Evolutionary conservation across 352 stramenopile species (phyloP).

Genomic region (Phytophthora fragariaefolia): DNA sequence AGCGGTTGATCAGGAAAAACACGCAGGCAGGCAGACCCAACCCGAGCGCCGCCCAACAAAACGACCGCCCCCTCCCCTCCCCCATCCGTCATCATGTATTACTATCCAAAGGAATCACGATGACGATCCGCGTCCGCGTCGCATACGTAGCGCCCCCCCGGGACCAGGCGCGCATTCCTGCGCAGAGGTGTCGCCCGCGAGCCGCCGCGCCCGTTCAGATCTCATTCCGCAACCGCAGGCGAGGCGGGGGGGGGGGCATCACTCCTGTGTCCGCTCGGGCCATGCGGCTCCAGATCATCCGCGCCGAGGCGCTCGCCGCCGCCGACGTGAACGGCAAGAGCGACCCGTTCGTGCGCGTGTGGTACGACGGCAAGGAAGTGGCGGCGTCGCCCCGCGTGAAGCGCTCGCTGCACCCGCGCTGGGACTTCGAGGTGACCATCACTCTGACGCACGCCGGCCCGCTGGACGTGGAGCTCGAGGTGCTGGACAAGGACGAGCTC

Average conservation of each 20-base stretch:
- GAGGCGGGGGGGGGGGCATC: no score
- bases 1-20: slow-evolving; percentile 1
- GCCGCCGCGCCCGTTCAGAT: slow-evolving; percentile 20
- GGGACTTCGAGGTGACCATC: slow-evolving; percentile 71
- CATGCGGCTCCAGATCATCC: slow-evolving; percentile 80
- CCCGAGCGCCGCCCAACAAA: background rate
- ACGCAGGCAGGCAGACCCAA: slow-evolving; percentile 1
- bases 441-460: slow-evolving; percentile 57
- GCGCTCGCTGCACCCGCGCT: slow-evolving; percentile 74
- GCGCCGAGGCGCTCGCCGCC: slow-evolving; percentile 73
- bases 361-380: slow-evolving; percentile 82
- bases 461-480: slow-evolving; percentile 78
- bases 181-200: background rate
- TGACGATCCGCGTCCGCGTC: no score
- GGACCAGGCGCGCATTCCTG: no score
- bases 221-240: slow-evolving; percentile 19
- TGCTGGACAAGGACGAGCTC: slow-evolving; percentile 78
- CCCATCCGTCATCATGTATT: background rate
- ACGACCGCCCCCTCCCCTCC: background rate
- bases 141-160: no score
- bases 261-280: no score
- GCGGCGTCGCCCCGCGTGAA: slow-evolving; percentile 72
- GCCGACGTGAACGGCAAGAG: slow-evolving; percentile 68
- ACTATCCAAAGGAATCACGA: no score
- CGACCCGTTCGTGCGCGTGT: slow-evolving; percentile 78